phyloP scores from a whole-genome alignment of 2,329 filamentous ascomycete species.

The Penicillium fuscoglaucum region DNA sequence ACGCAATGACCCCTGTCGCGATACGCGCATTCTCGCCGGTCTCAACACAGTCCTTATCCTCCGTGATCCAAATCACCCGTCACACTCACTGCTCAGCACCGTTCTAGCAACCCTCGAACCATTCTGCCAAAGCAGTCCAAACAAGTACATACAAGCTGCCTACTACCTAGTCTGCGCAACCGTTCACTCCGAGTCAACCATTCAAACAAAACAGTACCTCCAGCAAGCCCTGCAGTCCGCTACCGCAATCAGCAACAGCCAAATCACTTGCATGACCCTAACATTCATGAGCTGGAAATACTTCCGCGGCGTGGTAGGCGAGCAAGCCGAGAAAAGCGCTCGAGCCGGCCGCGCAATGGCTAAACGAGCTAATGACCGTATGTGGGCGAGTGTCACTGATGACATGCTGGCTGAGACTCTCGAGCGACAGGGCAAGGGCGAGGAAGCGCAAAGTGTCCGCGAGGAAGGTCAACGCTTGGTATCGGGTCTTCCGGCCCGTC shows the following conservation, averaged over 20 bases:
- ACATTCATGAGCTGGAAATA: slow-evolving; percentile 82
- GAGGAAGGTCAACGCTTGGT: slow-evolving; percentile 48
- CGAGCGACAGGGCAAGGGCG: slow-evolving; percentile 67
- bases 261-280: slow-evolving; percentile 79
- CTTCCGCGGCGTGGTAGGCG: slow-evolving; percentile 78
- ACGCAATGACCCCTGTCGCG: slow-evolving; percentile 56
- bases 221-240: slow-evolving; percentile 70
- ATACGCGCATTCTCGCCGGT: slow-evolving; percentile 62
- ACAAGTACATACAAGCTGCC: slow-evolving; percentile 73
- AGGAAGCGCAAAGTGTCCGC: slow-evolving; percentile 50
- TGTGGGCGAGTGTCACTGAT: slow-evolving; percentile 80
- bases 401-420: slow-evolving; percentile 75
- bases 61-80: slow-evolving; percentile 59
- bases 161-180: slow-evolving; percentile 75
- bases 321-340: slow-evolving; percentile 75
- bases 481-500: slow-evolving; percentile 38
- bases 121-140: slow-evolving; percentile 68
- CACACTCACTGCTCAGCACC: slow-evolving; percentile 59
- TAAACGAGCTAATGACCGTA: slow-evolving; percentile 65
- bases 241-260: slow-evolving; percentile 69
- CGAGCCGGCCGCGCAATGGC: slow-evolving; percentile 68
- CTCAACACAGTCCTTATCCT: slow-evolving; percentile 73
- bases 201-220: slow-evolving; percentile 76
- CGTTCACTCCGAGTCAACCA: slow-evolving; percentile 66
- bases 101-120: slow-evolving; percentile 67